A percentile compares a stretch with the other conserved stretches of the same genome.
Evolutionary conservation across 306 rosid genomes (phyloP).

Genomic region (Fragaria ananassa): DNA sequence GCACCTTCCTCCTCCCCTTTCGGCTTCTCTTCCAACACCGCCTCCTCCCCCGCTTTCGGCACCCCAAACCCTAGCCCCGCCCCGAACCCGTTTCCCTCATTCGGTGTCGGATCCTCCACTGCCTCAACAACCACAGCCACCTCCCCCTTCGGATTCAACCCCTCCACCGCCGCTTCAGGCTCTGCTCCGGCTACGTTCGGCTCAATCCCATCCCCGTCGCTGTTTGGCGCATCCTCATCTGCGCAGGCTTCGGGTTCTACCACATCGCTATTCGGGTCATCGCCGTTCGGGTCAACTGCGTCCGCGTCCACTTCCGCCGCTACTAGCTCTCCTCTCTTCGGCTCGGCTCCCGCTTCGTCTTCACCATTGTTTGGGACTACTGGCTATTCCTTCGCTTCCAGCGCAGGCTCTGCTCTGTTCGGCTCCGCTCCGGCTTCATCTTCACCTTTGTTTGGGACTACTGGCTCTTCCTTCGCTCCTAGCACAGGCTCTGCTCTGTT

Average conservation of each 20-base stretch:
- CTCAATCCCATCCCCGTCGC: background rate
- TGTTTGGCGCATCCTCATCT: slow-evolving; percentile 19
- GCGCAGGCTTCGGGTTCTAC: slow-evolving; percentile 1
- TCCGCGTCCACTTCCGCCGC: slow-evolving; percentile 5
- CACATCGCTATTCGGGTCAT: slow-evolving; percentile 3
- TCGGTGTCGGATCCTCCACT: slow-evolving; percentile 25
- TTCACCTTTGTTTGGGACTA: background rate
- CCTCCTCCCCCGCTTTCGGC: slow-evolving; percentile 11
- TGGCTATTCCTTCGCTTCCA: background rate
- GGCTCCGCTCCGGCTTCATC: background rate
- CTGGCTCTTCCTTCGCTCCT: background rate
- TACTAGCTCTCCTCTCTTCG: background rate
- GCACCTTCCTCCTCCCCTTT: slow-evolving; percentile 5
- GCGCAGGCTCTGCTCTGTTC: slow-evolving; percentile 14
- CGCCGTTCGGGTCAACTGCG: slow-evolving; percentile 4
- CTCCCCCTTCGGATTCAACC: background rate
- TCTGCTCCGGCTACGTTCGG: background rate
- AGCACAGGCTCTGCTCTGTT: slow-evolving; percentile 14
- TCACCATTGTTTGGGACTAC: background rate
- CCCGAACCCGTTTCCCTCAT: slow-evolving; percentile 10
- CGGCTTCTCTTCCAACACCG: background rate
- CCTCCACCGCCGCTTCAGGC: background rate
- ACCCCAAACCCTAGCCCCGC: slow-evolving; percentile 22
- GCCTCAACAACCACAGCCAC: background rate
- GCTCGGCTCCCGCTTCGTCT: background rate